Base-by-base conservation (phyloP, 164 flowering plant species). In the Paratinospora sagittata region DNA sequence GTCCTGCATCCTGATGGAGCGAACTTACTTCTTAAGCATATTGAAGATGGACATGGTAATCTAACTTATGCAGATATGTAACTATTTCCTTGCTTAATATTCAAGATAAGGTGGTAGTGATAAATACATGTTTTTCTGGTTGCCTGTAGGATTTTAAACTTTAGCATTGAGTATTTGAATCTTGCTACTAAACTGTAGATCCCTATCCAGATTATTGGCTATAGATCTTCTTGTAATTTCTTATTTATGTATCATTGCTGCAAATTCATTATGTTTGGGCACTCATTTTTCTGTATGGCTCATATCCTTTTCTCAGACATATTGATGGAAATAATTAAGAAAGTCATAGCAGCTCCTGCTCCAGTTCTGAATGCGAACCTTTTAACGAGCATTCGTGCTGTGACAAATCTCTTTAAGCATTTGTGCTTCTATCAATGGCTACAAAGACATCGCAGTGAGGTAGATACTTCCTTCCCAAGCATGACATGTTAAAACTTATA, bases 1-100 rank as follows among this genome's bases (percentile, higher is more conserved):
- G 70, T 89, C 73, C 83, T 95, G 65, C 99, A 95, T 72, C 93
- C 97, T 8, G 90, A 91, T 82, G 97, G 99, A 37, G 91, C 93
- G 12, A 79, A 74, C 52, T 52, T 74, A 78, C 89, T 95, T 73
- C 67, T 78, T 70, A 82, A 82, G 79, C 84, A 81, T 73, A 68
- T 75, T 27, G 78, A 83, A 73, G 84, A 72, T 67, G 84, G 79
- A 76, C 78, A 85, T 78, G 92, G 97, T 92, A 91, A 55, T 66
- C 37, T 37, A 24, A 65, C 58, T 64, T 58, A 8, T 33, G 27
- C 27, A 9, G 37, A 45, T 12, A 69, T 45, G 3, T 23, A 33
- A 4, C 34, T 19, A 11, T 39, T 7, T 66, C 3, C n/a, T n/a
- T 66, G 30, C 24, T 65, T 65, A n/a, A 5, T 34, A 34, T 17